Percentiles rank a stretch among this genome's conserved stretches.
Evolutionary conservation across 441 rosid genomes (phyloP).

Genomic region (Pelargonium cotyledonis): DNA sequence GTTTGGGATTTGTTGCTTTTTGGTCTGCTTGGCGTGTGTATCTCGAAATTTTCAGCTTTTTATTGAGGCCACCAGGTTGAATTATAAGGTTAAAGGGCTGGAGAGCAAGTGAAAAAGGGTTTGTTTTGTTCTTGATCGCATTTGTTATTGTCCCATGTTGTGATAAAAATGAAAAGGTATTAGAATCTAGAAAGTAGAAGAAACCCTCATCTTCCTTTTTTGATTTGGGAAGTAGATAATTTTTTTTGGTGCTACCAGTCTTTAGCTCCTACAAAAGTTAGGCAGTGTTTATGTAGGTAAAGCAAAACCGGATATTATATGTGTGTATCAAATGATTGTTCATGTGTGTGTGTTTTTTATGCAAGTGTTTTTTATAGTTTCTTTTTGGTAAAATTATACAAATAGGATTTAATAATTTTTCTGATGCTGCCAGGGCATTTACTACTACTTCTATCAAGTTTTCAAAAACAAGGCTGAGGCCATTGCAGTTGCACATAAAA

Average conservation of each 20-base stretch:
- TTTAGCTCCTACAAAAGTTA: too few relatives aligned
- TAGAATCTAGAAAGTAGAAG: not conserved
- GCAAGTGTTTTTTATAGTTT: not conserved
- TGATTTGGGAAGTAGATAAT: too few relatives aligned
- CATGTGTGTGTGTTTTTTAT: not conserved
- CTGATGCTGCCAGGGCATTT: conserved; percentile 41
- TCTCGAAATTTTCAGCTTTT: not conserved
- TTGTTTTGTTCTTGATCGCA: not conserved
- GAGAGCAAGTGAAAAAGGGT: not conserved
- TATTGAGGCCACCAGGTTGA: not conserved
- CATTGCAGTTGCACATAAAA: conserved; percentile 40
- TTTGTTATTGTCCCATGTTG: not conserved
- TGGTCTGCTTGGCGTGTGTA: not conserved
- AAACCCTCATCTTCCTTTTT: not conserved
- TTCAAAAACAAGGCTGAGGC: conserved; percentile 62
- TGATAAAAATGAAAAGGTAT: not conserved
- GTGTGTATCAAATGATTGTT: not conserved
- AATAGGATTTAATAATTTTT: conserved; percentile 1
- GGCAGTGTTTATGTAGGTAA: too few relatives aligned
- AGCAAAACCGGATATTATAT: too few relatives aligned
- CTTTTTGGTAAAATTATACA: not conserved
- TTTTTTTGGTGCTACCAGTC: too few relatives aligned
- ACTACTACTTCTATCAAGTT: conserved; percentile 60
- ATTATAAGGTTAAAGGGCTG: not conserved
- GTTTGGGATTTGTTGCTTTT: not conserved